A percentile compares a stretch with the other conserved stretches of the same genome.
These are phyloP conservation scores for Penicillium egyptiacum DNA, from an alignment of 495 filamentous ascomycete species.

Conservation along the genomic window DNA sequence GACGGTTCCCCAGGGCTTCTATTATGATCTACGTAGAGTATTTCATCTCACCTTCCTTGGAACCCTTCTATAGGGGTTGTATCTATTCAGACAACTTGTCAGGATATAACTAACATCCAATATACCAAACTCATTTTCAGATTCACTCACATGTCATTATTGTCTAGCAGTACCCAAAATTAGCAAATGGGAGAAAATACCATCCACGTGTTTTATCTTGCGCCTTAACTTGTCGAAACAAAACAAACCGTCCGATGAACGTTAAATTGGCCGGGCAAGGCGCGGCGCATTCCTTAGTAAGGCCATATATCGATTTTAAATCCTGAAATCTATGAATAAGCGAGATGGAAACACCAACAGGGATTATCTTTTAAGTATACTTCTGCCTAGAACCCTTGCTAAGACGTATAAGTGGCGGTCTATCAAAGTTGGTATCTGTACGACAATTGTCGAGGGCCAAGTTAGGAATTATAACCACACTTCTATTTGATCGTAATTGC, in stretches of 20 bases:
- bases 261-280: background rate
- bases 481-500: background rate
- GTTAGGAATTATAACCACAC: background rate
- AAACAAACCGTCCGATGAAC: background rate
- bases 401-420: background rate
- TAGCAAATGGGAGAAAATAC: background rate
- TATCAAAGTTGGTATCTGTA: background rate
- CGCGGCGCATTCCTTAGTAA: background rate
- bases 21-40: background rate
- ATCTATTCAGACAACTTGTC: background rate
- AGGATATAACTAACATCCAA: background rate
- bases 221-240: background rate
- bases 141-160: background rate
- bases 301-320: background rate
- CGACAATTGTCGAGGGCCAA: background rate
- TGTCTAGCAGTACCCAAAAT: constrained; percentile 1
- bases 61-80: background rate
- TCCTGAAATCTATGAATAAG: background rate
- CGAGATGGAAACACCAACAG: background rate
- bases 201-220: background rate
- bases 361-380: background rate
- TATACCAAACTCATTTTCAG: background rate
- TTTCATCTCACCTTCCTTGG: background rate
- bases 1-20: background rate
- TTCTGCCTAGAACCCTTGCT: background rate